Base-by-base conservation (phyloP, 495 filamentous ascomycete genomes). In the Apodospora peruviana region DNA sequence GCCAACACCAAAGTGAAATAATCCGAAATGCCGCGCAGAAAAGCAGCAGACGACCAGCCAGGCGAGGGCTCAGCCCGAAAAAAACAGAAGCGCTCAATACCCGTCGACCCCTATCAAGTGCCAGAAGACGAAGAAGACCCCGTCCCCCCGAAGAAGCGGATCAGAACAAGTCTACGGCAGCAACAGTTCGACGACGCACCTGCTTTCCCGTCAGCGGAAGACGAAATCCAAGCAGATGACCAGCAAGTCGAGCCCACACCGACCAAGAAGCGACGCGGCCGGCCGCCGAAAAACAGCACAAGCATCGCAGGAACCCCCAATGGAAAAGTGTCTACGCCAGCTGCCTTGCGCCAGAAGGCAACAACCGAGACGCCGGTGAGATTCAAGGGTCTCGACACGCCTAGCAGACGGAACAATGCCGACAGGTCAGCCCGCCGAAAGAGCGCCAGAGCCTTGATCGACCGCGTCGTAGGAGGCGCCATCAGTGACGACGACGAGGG, bases 381-480 rank as follows among this genome's bases (percentile, higher is more conserved):
- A 25, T 45, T 58, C n/a, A 65, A 55, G 42, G 69, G 64, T 20
- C 57, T 66, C 4, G 53, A 60, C 37, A 84, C 76, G 10, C 79
- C 85, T 11, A 72, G 79, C 24, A 75, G 76, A 57, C 70, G 74
- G 38, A 78, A 77, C 45, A 87, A 84, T 57, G 85, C 83, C 18
- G 87, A 96, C 64, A 79, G 84, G 7, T 95, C 90, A 1, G 91
- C 90, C 2, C 81, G 88, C 57, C 85, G 84, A 57, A 96, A 95
- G 72, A 95, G 88, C 61, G 86, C 83, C 3, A 77, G 83, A 39
- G 78, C 80, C 5, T 62, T 94, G 5, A 82, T 91, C 17, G 83
- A 90, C 56, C 80, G 73, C 10, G 76, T 78, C 21, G 66, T 79
- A 14, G 71, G 66, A 7, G 79, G 71, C 14, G 79, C 81, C 43